A percentile compares a stretch with the other conserved stretches of the same genome.
These are phyloP conservation scores for Papiliotrema flavescens DNA, from an alignment of 1,284 basidiomycete genomes.

Conservation along the genomic window DNA sequence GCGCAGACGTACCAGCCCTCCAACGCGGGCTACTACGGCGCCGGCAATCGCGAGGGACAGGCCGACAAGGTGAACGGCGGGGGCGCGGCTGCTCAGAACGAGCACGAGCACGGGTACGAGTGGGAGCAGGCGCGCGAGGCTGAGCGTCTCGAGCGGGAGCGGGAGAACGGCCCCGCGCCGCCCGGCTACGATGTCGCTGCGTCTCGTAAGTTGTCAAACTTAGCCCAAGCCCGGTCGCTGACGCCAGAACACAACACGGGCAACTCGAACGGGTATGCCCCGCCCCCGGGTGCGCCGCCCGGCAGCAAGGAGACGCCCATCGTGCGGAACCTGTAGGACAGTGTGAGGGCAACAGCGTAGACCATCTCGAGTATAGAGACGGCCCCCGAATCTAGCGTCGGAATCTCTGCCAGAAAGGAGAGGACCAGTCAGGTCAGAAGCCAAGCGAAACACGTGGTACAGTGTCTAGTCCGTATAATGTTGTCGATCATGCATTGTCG, in stretches of 20 bases:
- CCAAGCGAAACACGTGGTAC: background rate
- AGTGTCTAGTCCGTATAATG: no score
- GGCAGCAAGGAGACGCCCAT: slow-evolving; percentile 1
- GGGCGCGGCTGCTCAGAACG: background rate
- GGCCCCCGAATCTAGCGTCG: no score
- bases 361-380: background rate
- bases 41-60: background rate
- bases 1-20: slow-evolving; percentile 39
- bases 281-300: slow-evolving; percentile 35
- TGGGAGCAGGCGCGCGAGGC: slow-evolving; percentile 43
- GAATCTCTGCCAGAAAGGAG: no score
- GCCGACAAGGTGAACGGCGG: no score
- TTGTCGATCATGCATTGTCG: no score
- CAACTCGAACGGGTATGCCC: slow-evolving; percentile 17
- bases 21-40: slow-evolving; percentile 33
- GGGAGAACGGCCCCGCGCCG: slow-evolving; percentile 17
- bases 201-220: slow-evolving; percentile 16
- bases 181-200: slow-evolving; percentile 40
- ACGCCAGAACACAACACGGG: slow-evolving; percentile 15
- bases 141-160: slow-evolving; percentile 32
- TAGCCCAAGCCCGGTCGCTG: background rate
- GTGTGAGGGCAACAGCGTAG: background rate
- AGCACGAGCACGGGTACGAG: slow-evolving; percentile 44
- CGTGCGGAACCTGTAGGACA: background rate
- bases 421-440: no score